Evolutionary conservation across 192 early-diverging fungal species (phyloP).

Genomic region (Podila clonocystis): DNA sequence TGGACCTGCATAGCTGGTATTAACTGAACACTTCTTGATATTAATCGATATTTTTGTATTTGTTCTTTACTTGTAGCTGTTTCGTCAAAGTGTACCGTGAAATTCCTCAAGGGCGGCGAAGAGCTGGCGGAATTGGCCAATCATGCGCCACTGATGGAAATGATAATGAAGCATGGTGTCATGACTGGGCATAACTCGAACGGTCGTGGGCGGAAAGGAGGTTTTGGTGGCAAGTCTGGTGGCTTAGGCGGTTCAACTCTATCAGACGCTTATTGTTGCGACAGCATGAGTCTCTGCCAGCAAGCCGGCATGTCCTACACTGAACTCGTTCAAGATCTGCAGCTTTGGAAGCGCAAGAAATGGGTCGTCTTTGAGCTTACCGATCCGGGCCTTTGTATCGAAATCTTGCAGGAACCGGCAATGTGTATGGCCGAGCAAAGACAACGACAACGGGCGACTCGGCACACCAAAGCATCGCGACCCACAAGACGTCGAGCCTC

Average conservation of each 20-base stretch:
- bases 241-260: conserved; percentile 33
- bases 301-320: conserved; percentile 13
- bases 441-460: not conserved
- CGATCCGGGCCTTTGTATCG: conserved; percentile 31
- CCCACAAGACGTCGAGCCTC: too few relatives aligned
- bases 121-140: conserved; percentile 18
- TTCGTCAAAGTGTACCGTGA: conserved; percentile 41
- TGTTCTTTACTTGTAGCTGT: conserved; percentile 5
- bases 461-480: too few relatives aligned
- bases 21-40: not conserved
- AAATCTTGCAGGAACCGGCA: conserved; percentile 27
- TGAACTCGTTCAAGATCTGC: conserved; percentile 34
- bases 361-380: conserved; percentile 45
- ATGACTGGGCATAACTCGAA: conserved; percentile 21
- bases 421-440: conserved; percentile 19
- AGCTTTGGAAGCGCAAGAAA: conserved; percentile 44
- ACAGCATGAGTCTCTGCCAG: conserved; percentile 38
- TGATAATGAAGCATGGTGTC: conserved; percentile 35
- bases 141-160: conserved; percentile 17
- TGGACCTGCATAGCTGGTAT: too few relatives aligned
- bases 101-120: conserved; percentile 26
- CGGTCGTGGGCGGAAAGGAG: conserved; percentile 2
- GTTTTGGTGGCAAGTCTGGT: conserved; percentile 10
- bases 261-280: conserved; percentile 38
- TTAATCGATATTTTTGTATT: not conserved